A percentile compares a stretch with the other conserved stretches of the same genome.
These are phyloP conservation scores for Cyberlindnera japonica DNA, from an alignment of 805 yeast genomes.

Conservation along the genomic window DNA sequence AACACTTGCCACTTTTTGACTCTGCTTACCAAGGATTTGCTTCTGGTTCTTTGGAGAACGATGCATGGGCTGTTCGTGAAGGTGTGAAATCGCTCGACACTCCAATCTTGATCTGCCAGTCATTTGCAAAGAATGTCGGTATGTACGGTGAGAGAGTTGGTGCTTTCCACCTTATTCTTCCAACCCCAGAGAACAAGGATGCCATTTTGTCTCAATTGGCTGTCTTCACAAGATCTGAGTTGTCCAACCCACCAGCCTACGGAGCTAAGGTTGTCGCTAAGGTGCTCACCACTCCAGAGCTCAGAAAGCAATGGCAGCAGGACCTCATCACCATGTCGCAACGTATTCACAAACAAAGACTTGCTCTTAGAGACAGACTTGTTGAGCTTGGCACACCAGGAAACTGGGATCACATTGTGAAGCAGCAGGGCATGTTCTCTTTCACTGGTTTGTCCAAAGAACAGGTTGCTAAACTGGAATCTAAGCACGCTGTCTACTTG, in stretches of 20 bases:
- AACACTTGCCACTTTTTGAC: constrained; percentile 83
- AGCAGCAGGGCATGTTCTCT: constrained; percentile 96
- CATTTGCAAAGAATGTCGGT: constrained; percentile 95
- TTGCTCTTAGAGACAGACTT: constrained; percentile 56
- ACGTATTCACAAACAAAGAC: constrained; percentile 79
- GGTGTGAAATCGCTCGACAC: constrained; percentile 49
- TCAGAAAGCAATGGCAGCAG: constrained; percentile 74
- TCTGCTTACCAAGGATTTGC: constrained; percentile 98
- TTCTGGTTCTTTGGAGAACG: constrained; percentile 76
- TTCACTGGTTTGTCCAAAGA: constrained; percentile 80
- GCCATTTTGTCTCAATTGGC: constrained; percentile 76
- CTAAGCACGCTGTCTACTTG: constrained; percentile 76
- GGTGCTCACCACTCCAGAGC: constrained; percentile 62
- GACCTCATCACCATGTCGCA: constrained; percentile 86
- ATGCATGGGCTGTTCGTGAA: constrained; percentile 70
- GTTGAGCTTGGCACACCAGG: constrained; percentile 75
- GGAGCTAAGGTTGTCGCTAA: constrained; percentile 88
- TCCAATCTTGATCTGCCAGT: constrained; percentile 82
- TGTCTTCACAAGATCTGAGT: constrained; percentile 72
- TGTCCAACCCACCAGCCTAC: constrained; percentile 92
- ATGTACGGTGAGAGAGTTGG: constrained; percentile 98
- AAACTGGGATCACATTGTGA: constrained; percentile 84
- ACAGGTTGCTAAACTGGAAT: constrained; percentile 74
- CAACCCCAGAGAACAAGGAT: constrained; percentile 39
- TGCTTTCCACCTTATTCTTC: constrained; percentile 73